Evolutionary conservation across 139 green algal species (phyloP).

Genomic region (Chlorella vulgaris): DNA sequence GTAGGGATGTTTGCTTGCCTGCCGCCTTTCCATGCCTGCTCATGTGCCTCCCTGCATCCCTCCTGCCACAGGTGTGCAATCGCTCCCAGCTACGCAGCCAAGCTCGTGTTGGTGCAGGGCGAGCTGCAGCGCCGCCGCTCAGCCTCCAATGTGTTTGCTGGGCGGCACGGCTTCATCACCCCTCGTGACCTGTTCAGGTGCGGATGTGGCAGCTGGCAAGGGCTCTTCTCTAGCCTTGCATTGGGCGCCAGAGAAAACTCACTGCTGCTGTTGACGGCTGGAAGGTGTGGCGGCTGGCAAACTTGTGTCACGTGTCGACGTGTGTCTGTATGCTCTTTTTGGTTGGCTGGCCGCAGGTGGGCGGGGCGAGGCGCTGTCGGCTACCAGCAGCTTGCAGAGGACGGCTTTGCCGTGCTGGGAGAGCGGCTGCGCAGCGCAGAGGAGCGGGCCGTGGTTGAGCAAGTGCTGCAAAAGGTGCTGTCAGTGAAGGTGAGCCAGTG

Average conservation of each 20-base stretch:
- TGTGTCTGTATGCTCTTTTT: neutral
- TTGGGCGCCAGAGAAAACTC: too few relatives aligned
- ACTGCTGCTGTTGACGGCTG: too few relatives aligned
- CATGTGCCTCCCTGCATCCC: too few relatives aligned
- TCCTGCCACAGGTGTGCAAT: constrained; percentile 55
- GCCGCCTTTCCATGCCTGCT: neutral
- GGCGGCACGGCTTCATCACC: constrained; percentile 97
- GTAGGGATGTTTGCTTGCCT: too few relatives aligned
- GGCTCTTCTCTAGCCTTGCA: neutral
- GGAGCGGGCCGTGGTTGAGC: constrained; percentile 79
- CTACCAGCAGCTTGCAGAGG: constrained; percentile 87
- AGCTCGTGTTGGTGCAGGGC: constrained; percentile 90
- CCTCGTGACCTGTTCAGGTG: constrained; percentile 95
- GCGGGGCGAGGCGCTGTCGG: constrained; percentile 81
- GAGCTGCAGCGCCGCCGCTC: constrained; percentile 87
- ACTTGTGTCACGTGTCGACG: neutral
- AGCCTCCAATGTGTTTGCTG: constrained; percentile 85
- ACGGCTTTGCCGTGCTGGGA: constrained; percentile 91
- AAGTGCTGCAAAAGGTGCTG: constrained; percentile 73
- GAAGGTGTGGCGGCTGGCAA: too few relatives aligned
- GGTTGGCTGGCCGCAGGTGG: constrained; percentile 55
- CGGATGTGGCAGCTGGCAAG: neutral
- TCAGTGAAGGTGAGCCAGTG: constrained; percentile 58
- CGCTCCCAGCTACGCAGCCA: constrained; percentile 80
- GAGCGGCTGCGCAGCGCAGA: constrained; percentile 81